Base-by-base conservation (phyloP, 106 monocot species). In the Acorus gramineus region DNA sequence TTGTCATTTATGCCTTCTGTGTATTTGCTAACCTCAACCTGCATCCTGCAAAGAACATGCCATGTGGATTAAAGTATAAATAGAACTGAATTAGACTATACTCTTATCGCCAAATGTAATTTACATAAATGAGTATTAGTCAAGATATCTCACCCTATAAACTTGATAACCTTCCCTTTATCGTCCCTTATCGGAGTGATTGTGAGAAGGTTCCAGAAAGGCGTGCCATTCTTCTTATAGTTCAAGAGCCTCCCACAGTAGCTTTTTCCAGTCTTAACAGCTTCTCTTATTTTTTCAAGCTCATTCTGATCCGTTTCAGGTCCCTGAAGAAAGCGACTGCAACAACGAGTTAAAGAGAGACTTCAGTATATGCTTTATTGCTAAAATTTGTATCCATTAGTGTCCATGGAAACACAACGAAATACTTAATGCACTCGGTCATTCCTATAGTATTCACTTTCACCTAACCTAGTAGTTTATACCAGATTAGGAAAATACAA, bases 11-110 rank as follows among this genome's bases (percentile, higher is more conserved):
- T 67, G 54, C 91, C 91, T 80, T 96, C 91, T 50, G 96, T 96
- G 45, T 83, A 85, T 73, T 96, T 96, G 79, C 91, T 91, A 55
- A 96, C 91, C 78, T 96, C 96, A 74, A 98, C 88, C 71, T 96
- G 96, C 90, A 91, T 91, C 61, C 90, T 87, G 83, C 56, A 79
- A 55, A 47, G 11, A 55, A 55, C 47, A 69, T 28, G 28, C 28
- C 0, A 28, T 28, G 0, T 28, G 28, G 28, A 0, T 28, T 28
- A 28, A 28, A 28, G 28, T 28, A 28, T 28, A 0, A 28, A 28
- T 28, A 28, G 28, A 28, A 28, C 28, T 28, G 1, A 28, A 0
- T 1, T 28, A 28, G 28, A 28, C 28, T 28, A 28, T 28, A 28
- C 28, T 28, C 28, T 28, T 28, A 28, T 28, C 28, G 28, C 28